Percentiles rank a stretch among this genome's conserved stretches.
phyloP scores from a whole-genome alignment of 2,329 filamentous ascomycete genomes.

The Exserohilum rostratum region DNA sequence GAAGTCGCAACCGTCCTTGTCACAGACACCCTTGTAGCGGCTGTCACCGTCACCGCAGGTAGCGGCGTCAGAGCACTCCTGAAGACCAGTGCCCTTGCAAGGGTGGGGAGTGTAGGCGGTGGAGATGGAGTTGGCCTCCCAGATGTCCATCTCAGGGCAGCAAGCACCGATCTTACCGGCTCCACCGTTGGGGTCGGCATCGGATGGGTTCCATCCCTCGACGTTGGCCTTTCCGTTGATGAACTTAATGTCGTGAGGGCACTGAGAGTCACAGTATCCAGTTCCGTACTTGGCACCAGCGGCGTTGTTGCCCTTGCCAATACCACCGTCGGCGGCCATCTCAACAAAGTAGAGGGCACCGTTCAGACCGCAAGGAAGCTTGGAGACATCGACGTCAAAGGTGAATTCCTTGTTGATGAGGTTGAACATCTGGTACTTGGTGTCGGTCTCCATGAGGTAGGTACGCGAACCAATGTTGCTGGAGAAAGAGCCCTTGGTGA shows the following conservation, averaged over 20 bases:
- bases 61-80: conserved; percentile 57
- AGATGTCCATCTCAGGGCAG: conserved; percentile 73
- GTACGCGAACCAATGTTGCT: conserved; percentile 52
- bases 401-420: conserved; percentile 51
- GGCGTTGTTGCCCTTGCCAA: conserved; percentile 57
- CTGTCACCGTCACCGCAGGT: conserved; percentile 50
- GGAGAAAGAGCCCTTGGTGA: conserved; percentile 57
- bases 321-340: conserved; percentile 65
- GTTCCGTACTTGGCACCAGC: conserved; percentile 64
- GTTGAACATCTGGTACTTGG: conserved; percentile 52
- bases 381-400: conserved; percentile 59
- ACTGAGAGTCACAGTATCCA: conserved; percentile 53
- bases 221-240: conserved; percentile 61
- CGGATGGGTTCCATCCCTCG: conserved; percentile 59
- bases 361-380: conserved; percentile 72
- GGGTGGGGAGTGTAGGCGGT: conserved; percentile 70
- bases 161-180: conserved; percentile 63
- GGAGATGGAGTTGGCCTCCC: conserved; percentile 72
- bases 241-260: conserved; percentile 59
- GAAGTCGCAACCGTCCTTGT: conserved; percentile 72
- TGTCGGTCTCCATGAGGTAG: conserved; percentile 51
- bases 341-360: conserved; percentile 60
- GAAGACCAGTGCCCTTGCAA: conserved; percentile 60
- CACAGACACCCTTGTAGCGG: conserved; percentile 68
- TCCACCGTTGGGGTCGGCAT: conserved; percentile 62